Base-by-base conservation (phyloP, 768 basidiomycete species). In the Mycena floridula region DNA sequence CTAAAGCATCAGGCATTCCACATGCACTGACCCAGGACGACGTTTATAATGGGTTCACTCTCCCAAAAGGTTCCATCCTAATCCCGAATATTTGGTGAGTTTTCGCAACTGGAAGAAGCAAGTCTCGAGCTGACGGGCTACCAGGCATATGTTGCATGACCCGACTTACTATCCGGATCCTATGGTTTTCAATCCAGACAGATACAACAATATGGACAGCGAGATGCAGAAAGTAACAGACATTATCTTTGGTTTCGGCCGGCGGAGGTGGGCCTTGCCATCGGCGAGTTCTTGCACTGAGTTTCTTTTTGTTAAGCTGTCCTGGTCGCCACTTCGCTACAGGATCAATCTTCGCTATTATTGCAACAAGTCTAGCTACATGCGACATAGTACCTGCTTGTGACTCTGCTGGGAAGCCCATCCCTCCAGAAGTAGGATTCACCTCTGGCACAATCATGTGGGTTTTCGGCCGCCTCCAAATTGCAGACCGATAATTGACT, bases 81-180 rank as follows among this genome's bases (percentile, higher is more conserved):
- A 4, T 35, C 3, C 15, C 32, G 18, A 35, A 35, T 35, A 18
- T 35, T 35, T 35, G 32, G 32, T 35, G 32, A 35, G 32, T 35
- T 18, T 3, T 7, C 3, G 32, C 32, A 13, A 13, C 18, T 35
- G 9, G 9, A 13, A 35, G 13, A 58, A 54, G 27, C 61, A 63
- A 35, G 45, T 55, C 41, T 61, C 38, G 54, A 64, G 63, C 37
- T 57, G 45, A 52, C 32, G 43, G 22, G 40, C 42, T 45, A 15
- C 15, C 21, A 50, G 49, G 45, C 44, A 44, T 11, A 46, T 46
- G 32, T 39, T 50, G 15, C 45, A 46, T 21, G 28, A 50, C 26
- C 40, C 45, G 22, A 11, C 12, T 11, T 23, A 46, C 18, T 50
- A 42, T 37, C 49, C 49, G 13, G 25, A 50, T 2, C 45, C 49